Evolutionary conservation across 495 filamentous ascomycete genomes (phyloP).

Genomic region (Cudoniella acicularis): DNA sequence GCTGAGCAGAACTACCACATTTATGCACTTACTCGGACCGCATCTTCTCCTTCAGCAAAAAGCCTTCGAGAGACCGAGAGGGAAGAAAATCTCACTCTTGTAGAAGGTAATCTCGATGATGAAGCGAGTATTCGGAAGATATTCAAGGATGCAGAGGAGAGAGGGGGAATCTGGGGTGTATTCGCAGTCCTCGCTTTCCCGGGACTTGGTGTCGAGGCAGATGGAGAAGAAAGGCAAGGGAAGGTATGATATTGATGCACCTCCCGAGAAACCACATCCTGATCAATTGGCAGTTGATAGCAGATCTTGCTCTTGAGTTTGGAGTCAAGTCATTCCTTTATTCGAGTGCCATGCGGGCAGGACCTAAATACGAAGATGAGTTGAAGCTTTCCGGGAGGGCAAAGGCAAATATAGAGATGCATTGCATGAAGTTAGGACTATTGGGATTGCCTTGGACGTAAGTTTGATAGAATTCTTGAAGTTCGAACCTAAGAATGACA

Average conservation of each 20-base stretch:
- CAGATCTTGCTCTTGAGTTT: conserved; percentile 28
- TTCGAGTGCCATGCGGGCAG: conserved; percentile 25
- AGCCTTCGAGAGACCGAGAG: conserved; percentile 16
- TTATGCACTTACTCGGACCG: conserved; percentile 33
- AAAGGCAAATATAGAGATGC: conserved; percentile 28
- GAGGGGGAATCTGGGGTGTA: conserved; percentile 31
- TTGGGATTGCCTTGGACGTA: conserved; percentile 31
- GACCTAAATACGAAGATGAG: conserved; percentile 15
- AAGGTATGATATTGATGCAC: conserved; percentile 22
- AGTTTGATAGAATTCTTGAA: conserved; percentile 11
- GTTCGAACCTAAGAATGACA: neutral
- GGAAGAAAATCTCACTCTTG: conserved; percentile 22
- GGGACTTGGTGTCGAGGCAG: conserved; percentile 24
- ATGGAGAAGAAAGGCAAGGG: conserved; percentile 27
- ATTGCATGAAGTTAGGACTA: conserved; percentile 22
- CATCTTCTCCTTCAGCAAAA: conserved; percentile 18
- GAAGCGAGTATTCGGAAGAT: conserved; percentile 23
- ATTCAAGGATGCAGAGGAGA: conserved; percentile 22
- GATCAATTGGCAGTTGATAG: conserved; percentile 19
- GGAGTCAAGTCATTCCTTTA: conserved; percentile 27
- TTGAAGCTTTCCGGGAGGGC: conserved; percentile 17
- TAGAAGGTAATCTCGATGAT: conserved; percentile 34
- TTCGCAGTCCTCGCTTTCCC: conserved; percentile 33
- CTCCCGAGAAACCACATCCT: neutral
- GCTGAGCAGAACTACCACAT: conserved; percentile 21